Evolutionary conservation across 164 flowering plant species (phyloP), one percentile per base, ranked within the genome.

Genomic region (Stephania cephalantha): DNA sequence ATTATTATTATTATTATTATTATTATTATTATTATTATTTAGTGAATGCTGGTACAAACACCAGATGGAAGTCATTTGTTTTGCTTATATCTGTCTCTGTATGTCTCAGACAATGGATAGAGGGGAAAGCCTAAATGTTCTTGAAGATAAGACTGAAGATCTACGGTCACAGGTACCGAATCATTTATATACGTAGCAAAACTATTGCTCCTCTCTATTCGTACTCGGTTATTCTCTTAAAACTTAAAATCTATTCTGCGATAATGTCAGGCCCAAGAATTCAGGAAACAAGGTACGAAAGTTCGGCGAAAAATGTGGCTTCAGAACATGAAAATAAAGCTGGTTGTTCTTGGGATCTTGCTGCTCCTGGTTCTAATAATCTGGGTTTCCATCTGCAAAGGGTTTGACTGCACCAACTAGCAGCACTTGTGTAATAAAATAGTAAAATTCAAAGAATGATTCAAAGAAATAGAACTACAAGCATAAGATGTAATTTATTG

Each of bases 291-390:
- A 69, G 97, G 97, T 25, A 86, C 90, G 22, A 85, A 91, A 81
- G 71, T 95, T 10, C 83, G 94, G 46, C 78, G 93, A 77, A 93
- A 95, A 77, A 85, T 95, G 94, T 95, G 99, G 99, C 90, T 83
- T 69, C 91, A 93, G 77, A 93, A 93, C 83, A 90, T 93, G 97
- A 95, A 95, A 82, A 90, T 90, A 75, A 95, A 95, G 83, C 65
- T 95, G 77, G 90, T 93, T 67, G 91, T 95, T 75, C 81, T 93
- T 20, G 97, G 91, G 22, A 81, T 95, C 72, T 80, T 95, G 58
- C 76, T 93, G 75, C 76, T 91, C 82, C 86, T 95, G 53, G 87
- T 89, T 35, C 85, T 95, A 42, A 71, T 95, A 35, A 88, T 95
- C 63, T 91, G 95, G 95, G 78, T 93, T 69, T 91, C 97, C 4